Conservation (phyloP, 73 alveolate species). For the Tetrahymena borealis region DNA sequence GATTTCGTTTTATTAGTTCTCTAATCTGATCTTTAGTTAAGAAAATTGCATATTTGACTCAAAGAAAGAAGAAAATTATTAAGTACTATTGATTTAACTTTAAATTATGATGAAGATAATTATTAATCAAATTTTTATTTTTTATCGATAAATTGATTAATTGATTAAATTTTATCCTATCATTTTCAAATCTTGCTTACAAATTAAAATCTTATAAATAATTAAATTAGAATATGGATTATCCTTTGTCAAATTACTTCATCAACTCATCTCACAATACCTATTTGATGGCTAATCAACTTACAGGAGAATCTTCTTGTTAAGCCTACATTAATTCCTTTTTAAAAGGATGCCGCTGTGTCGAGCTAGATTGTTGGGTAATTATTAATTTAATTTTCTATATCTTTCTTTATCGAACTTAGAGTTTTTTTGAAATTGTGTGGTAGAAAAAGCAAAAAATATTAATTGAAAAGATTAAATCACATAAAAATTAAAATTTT, state of each 20-base stretch:
- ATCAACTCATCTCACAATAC: conserved; percentile 90
- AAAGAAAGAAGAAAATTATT: neutral
- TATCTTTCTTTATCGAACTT: no score
- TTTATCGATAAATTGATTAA: conserved; percentile 39
- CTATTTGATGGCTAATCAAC: conserved; percentile 80
- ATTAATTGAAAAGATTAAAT: no score
- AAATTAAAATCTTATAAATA: neutral
- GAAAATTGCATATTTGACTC: neutral
- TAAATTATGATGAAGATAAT: conserved; percentile 21
- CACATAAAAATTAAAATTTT: no score
- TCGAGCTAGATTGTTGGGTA: conserved; percentile 90
- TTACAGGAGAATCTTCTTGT: conserved; percentile 77
- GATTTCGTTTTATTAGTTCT: neutral
- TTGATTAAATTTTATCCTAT: conserved; percentile 26
- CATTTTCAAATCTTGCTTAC: conserved; percentile 52
- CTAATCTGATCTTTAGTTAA: neutral
- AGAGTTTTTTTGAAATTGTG: no score
- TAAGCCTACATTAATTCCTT: conserved; percentile 81
- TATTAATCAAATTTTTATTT: conserved; percentile 54
- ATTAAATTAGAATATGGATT: conserved; percentile 73
- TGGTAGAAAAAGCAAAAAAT: no score
- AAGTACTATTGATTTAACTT: neutral
- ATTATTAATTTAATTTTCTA: neutral
- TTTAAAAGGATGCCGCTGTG: conserved; percentile 86
- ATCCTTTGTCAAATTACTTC: conserved; percentile 80